These are phyloP conservation scores for Lichtheimia ramosa DNA, from an alignment of 371 early-diverging fungal species.

Conservation along the genomic window DNA sequence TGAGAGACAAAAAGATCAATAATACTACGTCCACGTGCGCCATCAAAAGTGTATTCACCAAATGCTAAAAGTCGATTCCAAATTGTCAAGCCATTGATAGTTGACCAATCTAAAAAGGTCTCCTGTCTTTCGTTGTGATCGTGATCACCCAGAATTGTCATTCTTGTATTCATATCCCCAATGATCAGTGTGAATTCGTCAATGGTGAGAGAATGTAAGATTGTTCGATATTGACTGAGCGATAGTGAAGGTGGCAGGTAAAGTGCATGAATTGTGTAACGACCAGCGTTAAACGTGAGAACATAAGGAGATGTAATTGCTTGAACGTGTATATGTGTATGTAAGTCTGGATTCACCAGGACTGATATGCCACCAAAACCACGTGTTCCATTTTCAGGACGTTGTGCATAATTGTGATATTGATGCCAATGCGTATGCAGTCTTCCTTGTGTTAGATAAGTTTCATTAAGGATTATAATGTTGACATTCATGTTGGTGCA, in stretches of 20 bases:
- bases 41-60: constrained; percentile 2
- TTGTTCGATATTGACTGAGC: background rate
- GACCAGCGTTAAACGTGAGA: background rate
- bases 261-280: constrained; percentile 1
- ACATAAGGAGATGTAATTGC: background rate
- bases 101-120: background rate
- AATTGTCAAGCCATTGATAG: background rate
- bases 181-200: constrained; percentile 1
- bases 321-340: background rate
- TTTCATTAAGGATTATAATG: constrained; percentile 1
- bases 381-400: background rate
- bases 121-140: background rate
- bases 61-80: constrained; percentile 1
- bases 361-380: constrained; percentile 2
- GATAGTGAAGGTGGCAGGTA: background rate
- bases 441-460: background rate
- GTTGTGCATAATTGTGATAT: constrained; percentile 6
- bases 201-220: background rate
- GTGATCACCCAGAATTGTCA: background rate
- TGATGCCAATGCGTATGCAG: constrained; percentile 3
- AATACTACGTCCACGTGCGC: constrained; percentile 2
- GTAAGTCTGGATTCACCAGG: background rate
- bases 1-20: constrained; percentile 9
- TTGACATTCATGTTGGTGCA: background rate
- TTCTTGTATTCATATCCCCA: constrained; percentile 8